Conservation (phyloP, 2,329 filamentous ascomycete species). For the Ceratocystis papillata region DNA sequence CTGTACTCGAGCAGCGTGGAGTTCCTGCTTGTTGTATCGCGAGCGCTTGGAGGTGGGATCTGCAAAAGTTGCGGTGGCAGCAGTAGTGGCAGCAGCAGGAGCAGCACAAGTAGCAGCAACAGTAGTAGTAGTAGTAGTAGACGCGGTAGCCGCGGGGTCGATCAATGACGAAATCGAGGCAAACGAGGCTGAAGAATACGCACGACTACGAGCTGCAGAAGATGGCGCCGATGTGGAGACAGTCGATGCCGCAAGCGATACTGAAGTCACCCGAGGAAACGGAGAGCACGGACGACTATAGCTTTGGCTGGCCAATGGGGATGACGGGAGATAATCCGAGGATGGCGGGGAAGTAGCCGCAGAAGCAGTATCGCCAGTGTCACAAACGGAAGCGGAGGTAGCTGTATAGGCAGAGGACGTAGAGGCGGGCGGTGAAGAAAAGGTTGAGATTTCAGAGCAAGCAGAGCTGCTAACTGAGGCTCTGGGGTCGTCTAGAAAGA, state of each 20-base stretch:
- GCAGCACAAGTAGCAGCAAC: neutral
- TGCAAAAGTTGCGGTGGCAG: constrained; percentile 17
- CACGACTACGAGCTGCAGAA: constrained; percentile 26
- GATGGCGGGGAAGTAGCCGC: constrained; percentile 18
- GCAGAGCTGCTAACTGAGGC: constrained; percentile 26
- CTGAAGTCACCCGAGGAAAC: constrained; percentile 23
- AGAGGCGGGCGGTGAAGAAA: constrained; percentile 25
- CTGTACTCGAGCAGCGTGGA: constrained; percentile 41
- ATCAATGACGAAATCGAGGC: constrained; percentile 17
- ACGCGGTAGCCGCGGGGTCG: constrained; percentile 26
- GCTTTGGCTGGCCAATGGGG: constrained; percentile 15
- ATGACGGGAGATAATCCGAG: constrained; percentile 20
- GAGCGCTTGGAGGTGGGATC: constrained; percentile 31
- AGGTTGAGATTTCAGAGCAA: constrained; percentile 27
- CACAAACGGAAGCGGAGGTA: constrained; percentile 25
- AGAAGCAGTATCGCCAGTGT: constrained; percentile 25
- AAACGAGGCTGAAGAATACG: constrained; percentile 25
- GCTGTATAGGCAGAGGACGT: constrained; percentile 25
- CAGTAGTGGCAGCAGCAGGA: neutral
- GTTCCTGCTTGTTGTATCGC: constrained; percentile 36
- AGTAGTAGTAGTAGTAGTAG: constrained; percentile 26
- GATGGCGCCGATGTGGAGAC: constrained; percentile 22
- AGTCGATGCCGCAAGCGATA: constrained; percentile 23
- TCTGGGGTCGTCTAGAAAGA: constrained; percentile 27
- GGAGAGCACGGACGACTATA: constrained; percentile 20